Evolutionary conservation across 495 filamentous ascomycete species (phyloP).

Genomic region (Penicillium antarcticum): DNA sequence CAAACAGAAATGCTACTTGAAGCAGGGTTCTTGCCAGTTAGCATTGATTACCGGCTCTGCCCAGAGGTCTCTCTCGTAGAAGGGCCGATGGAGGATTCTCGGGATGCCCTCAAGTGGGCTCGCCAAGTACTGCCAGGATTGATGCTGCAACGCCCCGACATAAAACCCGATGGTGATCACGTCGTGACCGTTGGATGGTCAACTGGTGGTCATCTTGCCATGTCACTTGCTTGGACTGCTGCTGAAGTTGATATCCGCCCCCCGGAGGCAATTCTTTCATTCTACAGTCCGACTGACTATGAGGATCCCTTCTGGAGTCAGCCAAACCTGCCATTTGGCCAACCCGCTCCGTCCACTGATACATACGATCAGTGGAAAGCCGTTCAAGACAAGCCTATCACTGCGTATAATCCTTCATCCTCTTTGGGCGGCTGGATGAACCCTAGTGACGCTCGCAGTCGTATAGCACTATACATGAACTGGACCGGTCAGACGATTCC

Average conservation of each 20-base stretch:
- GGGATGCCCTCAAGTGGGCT: constrained; percentile 44
- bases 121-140: constrained; percentile 33
- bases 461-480: constrained; percentile 40
- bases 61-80: constrained; percentile 46
- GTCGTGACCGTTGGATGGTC: constrained; percentile 55
- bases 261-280: constrained; percentile 45
- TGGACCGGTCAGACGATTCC: constrained; percentile 37
- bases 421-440: background rate
- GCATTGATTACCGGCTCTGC: constrained; percentile 53
- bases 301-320: constrained; percentile 14
- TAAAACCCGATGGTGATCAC: constrained; percentile 31
- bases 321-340: background rate
- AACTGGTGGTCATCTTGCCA: constrained; percentile 49
- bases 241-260: constrained; percentile 22
- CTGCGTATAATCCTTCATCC: background rate
- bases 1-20: constrained; percentile 38
- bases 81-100: constrained; percentile 47
- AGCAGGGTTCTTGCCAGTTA: constrained; percentile 48
- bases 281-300: constrained; percentile 48
- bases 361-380: constrained; percentile 8
- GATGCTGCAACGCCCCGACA: constrained; percentile 10
- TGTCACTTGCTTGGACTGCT: constrained; percentile 43
- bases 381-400: background rate
- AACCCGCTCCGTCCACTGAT: constrained; percentile 11
- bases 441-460: constrained; percentile 28